These are phyloP conservation scores for Ascobolus immersus DNA, from an alignment of 495 filamentous ascomycete genomes.

Conservation along the genomic window DNA sequence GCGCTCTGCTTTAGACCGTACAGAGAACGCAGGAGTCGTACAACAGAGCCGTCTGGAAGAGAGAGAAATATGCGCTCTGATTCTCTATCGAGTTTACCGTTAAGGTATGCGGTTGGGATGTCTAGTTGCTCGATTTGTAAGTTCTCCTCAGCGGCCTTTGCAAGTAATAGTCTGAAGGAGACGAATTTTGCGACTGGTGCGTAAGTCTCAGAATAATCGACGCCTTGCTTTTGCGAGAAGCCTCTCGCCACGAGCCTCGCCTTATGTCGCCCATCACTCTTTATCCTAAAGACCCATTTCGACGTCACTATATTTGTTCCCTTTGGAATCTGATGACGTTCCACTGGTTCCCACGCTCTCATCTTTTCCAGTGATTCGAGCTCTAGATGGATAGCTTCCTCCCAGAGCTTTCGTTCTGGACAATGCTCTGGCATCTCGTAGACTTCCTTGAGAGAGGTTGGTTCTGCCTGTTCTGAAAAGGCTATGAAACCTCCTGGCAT, in stretches of 20 bases:
- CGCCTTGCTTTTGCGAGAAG: slow-evolving; percentile 9
- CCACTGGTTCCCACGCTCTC: background rate
- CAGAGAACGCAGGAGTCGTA: too few relatives aligned
- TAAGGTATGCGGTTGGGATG: too few relatives aligned
- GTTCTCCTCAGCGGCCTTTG: background rate
- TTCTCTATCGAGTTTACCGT: too few relatives aligned
- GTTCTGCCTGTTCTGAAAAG: too few relatives aligned
- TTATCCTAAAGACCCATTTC: slow-evolving; percentile 11
- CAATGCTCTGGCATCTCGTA: too few relatives aligned
- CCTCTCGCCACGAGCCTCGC: slow-evolving; percentile 10
- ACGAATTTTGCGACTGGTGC: slow-evolving; percentile 4
- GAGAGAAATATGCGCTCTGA: too few relatives aligned
- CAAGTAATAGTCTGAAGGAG: slow-evolving; percentile 4
- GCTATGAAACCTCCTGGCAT: too few relatives aligned
- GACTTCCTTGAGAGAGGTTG: too few relatives aligned
- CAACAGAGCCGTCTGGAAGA: too few relatives aligned
- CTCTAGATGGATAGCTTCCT: background rate
- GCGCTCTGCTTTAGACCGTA: background rate
- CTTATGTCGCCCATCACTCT: slow-evolving; percentile 8
- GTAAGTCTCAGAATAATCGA: slow-evolving; percentile 13
- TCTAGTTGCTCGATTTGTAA: slow-evolving; percentile 5
- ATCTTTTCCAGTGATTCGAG: background rate
- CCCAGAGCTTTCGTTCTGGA: background rate
- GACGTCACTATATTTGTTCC: slow-evolving; percentile 2
- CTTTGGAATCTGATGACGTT: background rate